Evolutionary conservation across 768 basidiomycete genomes (phyloP).

Genomic region (Boletales sp.): DNA sequence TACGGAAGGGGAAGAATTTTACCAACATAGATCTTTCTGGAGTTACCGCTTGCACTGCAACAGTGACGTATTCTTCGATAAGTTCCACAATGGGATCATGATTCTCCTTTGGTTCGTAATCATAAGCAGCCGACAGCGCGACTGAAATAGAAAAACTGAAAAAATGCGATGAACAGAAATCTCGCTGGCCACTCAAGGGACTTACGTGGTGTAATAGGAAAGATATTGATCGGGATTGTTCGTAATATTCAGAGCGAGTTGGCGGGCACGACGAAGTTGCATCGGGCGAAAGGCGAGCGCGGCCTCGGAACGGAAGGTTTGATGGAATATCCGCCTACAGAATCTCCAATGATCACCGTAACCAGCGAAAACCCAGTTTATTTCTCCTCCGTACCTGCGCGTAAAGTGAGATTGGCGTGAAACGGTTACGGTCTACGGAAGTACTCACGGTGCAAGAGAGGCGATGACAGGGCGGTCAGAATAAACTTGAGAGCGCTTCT

Average conservation of each 20-base stretch:
- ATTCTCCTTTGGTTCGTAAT: conserved; percentile 1
- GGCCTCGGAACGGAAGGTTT: conserved; percentile 8
- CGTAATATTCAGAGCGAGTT: conserved; percentile 1
- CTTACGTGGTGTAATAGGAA: background rate
- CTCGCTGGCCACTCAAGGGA: background rate
- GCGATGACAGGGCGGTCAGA: conserved; percentile 43
- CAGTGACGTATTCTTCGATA: background rate
- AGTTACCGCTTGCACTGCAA: background rate
- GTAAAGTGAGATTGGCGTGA: background rate
- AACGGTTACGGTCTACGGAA: background rate
- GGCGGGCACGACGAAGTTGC: conserved; percentile 5
- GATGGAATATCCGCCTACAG: conserved; percentile 8
- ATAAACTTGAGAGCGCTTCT: conserved; percentile 42
- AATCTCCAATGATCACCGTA: conserved; percentile 12
- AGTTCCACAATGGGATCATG: conserved; percentile 6
- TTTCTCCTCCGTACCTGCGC: conserved; percentile 2
- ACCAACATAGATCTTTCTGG: background rate
- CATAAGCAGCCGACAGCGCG: conserved; percentile 3
- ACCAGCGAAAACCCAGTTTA: conserved; percentile 1
- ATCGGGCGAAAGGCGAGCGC: background rate
- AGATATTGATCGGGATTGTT: background rate
- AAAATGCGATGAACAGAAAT: background rate
- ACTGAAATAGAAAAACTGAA: conserved; percentile 5
- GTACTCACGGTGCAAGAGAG: conserved; percentile 5
- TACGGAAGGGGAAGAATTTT: conserved; percentile 8